Evolutionary conservation across 129 eudicot genomes (phyloP).

Genomic region (Solidago caesia): DNA sequence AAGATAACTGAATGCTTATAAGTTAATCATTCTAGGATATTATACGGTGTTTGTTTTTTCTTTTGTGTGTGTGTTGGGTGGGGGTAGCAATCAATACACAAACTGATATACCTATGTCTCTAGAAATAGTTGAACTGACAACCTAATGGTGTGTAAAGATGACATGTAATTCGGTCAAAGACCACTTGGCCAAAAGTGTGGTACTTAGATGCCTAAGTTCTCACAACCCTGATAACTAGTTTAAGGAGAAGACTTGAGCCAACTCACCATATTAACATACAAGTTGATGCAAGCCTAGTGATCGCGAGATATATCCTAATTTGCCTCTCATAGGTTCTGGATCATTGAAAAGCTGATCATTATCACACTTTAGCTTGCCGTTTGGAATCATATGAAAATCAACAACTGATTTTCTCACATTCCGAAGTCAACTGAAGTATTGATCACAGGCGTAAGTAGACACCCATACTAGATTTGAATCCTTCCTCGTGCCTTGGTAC

Average conservation of each 20-base stretch:
- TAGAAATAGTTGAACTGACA: no score
- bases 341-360: not conserved
- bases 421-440: no score
- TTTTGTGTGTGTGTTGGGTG: no score
- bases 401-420: not conserved
- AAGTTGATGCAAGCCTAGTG: not conserved
- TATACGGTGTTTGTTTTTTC: no score
- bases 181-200: not conserved
- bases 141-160: no score
- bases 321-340: not conserved
- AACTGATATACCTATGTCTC: no score
- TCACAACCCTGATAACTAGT: no score
- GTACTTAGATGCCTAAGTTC: not conserved
- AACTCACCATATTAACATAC: not conserved
- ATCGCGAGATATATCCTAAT: not conserved
- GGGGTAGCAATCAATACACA: no score
- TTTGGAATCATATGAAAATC: not conserved
- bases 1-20: not conserved
- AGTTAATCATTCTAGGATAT: not conserved
- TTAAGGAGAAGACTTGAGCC: not conserved
- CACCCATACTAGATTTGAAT: no score
- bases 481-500: no score
- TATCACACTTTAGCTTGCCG: not conserved
- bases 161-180: no score
- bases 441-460: no score